Base-by-base conservation (phyloP, 805 yeast genomes). In the Diddensiella transvaalensis region DNA sequence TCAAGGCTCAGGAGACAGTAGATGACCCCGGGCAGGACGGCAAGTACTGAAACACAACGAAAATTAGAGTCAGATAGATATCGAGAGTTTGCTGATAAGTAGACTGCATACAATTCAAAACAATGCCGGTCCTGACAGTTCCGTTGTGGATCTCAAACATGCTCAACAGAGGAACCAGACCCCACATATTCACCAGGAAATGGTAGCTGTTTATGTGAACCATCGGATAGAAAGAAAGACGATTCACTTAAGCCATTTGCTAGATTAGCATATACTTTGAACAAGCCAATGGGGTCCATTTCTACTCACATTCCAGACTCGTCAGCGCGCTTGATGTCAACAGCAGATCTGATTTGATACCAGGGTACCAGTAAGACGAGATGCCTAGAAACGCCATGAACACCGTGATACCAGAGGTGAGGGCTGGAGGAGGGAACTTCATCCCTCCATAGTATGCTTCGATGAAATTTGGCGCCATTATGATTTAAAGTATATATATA, bases 101-200 rank as follows among this genome's bases (percentile, higher is more conserved):
- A 8, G 29, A 17, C 11, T 10, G 47, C 57, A 38, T 29, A 55
- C 61, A 60, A 62, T 87, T 88, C 48, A 89, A 69, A 13, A 88
- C 82, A 40, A 89, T 72, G 3, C 95, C 96, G 3, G 96, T 85
- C 64, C 87, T 79, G 2, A 88, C 84, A 0, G 97, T 87, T 3
- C 96, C 97, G 59, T 87, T 83, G 19, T 67, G 62, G 48, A 74
- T 69, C 70, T 88, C 96, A 64, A 82, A 88, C 44, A 73, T 71
- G 10, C 82, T 70, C 58, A 87, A 63, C 18, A 85, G 80, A 0
- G 83, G 76, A 49, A 76, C 70, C 40, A 88, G 61, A 1, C 83
- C 75, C 33, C 79, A 51, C 5, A 78, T 49, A 58, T 87, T 87
- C 57, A 84, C 66, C 3, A 76, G 40, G 62, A 88, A 68, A 62